Base-by-base conservation (phyloP, 768 basidiomycete species). In the Stropharia rugosoannulata region DNA sequence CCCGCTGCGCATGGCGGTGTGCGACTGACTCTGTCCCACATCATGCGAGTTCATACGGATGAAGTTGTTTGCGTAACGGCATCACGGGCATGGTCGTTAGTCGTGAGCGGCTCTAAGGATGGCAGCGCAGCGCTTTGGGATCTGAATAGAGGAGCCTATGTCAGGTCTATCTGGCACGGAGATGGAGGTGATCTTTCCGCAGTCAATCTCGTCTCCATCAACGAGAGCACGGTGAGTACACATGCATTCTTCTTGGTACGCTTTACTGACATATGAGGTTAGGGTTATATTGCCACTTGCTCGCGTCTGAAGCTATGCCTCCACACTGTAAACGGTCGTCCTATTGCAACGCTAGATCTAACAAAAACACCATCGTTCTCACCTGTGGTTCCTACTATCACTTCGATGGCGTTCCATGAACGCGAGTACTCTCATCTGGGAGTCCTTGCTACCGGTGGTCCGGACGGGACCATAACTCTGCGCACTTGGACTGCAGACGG, bases 101-200 rank as follows among this genome's bases (percentile, higher is more conserved):
- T 84, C 19, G 81, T 95, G 42, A 95, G 90, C 60, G 93, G 93
- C 9, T 90, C 90, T 13, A 80, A 82, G 64, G 94, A 96, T 62
- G 92, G 94, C 1, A 91, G 86, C 58, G 92, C 89, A 0, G 88
- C 87, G 3, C 55, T 96, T 3, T 97, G 95, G 95, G 95, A 96
- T 68, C 78, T 94, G 50, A 96, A 97, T 65, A 76, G 85, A 25
- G 89, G 89, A 7, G 73, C 84, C 7, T 96, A 97, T 59, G 83
- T 90, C 11, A 76, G 87, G 52, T 90, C 91, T 0, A 88, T 93
- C 29, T 87, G 87, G 82, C 90, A 93, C 54, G 79, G 78, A 10
- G 71, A 77, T 39, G 69, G 62, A 16, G 69, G 66, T 12, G 72
- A 75, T 45, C 48, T 63, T 55, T 54, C 75, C 16, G 75, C 80